These are phyloP conservation scores for Leptographium lundbergii DNA, from an alignment of 2,329 filamentous ascomycete species.

Conservation along the genomic window DNA sequence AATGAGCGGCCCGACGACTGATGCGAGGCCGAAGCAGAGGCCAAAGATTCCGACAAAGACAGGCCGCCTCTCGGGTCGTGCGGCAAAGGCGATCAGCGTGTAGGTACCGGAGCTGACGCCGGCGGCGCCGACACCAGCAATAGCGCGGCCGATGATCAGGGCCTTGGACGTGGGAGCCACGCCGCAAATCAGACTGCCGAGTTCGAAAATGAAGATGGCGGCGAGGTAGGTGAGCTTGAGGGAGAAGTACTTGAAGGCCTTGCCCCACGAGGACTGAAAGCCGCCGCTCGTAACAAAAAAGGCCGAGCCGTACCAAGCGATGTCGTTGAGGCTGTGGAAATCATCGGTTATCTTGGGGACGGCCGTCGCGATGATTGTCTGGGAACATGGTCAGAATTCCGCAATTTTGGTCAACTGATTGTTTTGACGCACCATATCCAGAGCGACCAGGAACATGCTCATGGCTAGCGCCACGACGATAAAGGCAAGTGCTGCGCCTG, in stretches of 20 bases:
- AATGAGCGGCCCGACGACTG: constrained; percentile 14
- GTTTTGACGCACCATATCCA: background rate
- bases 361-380: constrained; percentile 33
- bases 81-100: constrained; percentile 22
- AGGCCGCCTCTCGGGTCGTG: background rate
- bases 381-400: background rate
- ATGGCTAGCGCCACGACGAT: background rate
- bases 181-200: constrained; percentile 18
- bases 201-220: constrained; percentile 10
- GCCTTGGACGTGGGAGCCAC: constrained; percentile 27
- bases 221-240: constrained; percentile 27
- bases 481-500: background rate
- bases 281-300: constrained; percentile 30
- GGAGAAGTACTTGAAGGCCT: constrained; percentile 19
- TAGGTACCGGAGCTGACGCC: constrained; percentile 32
- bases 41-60: background rate
- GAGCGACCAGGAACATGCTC: background rate
- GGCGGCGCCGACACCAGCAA: constrained; percentile 32
- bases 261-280: constrained; percentile 1
- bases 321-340: background rate
- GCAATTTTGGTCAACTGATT: background rate
- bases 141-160: constrained; percentile 33
- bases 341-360: constrained; percentile 2
- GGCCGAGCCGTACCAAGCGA: constrained; percentile 30
- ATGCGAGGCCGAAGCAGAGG: constrained; percentile 14